Conservation (phyloP, 495 filamentous ascomycete genomes). For the Hypoxylon rickii region DNA sequence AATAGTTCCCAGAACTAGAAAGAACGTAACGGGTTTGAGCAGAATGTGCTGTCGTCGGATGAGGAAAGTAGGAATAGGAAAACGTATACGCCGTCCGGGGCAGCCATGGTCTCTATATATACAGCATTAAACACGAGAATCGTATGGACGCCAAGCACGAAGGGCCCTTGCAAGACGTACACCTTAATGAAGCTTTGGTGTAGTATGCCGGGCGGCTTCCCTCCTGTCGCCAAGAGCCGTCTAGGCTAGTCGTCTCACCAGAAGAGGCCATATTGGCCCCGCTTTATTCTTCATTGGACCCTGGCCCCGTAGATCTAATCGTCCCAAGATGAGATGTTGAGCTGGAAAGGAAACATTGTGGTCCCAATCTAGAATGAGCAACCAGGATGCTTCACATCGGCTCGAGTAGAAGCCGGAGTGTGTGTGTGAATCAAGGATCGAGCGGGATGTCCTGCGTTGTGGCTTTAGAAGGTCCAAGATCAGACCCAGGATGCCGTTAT, state of each 20-base stretch:
- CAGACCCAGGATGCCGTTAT: constrained; percentile 23
- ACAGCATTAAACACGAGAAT: constrained; percentile 19
- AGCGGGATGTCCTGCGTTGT: constrained; percentile 6
- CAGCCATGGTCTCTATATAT: constrained; percentile 27
- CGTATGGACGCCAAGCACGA: constrained; percentile 16
- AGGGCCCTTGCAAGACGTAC: constrained; percentile 3
- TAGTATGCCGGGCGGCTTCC: constrained; percentile 17
- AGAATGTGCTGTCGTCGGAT: constrained; percentile 39
- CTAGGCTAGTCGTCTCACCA: constrained; percentile 26
- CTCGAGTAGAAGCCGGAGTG: constrained; percentile 34
- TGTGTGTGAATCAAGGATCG: constrained; percentile 16
- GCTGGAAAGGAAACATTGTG: constrained; percentile 19
- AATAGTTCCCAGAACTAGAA: constrained; percentile 56
- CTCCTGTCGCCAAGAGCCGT: constrained; percentile 26
- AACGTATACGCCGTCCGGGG: not conserved
- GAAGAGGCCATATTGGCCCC: constrained; percentile 23
- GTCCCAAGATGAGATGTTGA: constrained; percentile 36
- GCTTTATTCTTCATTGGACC: constrained; percentile 19
- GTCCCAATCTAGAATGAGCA: constrained; percentile 19
- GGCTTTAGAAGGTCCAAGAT: constrained; percentile 13
- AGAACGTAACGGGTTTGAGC: constrained; percentile 41
- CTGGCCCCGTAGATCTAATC: constrained; percentile 36
- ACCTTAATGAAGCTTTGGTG: constrained; percentile 26
- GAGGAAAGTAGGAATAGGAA: constrained; percentile 27
- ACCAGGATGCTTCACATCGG: constrained; percentile 17